Conservation (phyloP, 192 early-diverging fungal species). For the Coemansia sp. region DNA sequence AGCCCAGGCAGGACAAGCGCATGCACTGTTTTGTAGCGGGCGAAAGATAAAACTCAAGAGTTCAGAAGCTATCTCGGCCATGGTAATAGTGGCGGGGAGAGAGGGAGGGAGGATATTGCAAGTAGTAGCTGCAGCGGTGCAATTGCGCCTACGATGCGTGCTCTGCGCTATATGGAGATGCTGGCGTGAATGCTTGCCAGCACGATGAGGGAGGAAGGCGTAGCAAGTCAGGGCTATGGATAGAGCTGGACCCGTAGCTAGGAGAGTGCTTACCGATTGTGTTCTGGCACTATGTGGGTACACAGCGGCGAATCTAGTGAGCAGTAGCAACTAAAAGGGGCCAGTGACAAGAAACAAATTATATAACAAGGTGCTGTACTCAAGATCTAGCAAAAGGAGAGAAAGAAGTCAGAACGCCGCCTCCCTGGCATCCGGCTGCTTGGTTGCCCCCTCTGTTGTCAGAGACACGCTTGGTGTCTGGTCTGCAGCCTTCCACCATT, state of each 20-base stretch:
- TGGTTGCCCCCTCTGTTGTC: not conserved
- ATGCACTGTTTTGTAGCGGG: not conserved
- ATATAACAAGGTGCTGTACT: conserved; percentile 3
- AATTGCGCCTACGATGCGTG: not conserved
- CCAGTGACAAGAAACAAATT: not conserved
- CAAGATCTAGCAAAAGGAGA: not conserved
- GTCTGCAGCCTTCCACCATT: too few species aligned
- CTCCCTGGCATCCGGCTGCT: not conserved
- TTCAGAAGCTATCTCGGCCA: not conserved
- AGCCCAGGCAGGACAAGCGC: not conserved
- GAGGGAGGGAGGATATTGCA: not conserved
- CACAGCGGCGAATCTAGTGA: not conserved
- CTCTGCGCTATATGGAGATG: not conserved
- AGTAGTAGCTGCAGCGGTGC: not conserved
- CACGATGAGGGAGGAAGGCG: not conserved
- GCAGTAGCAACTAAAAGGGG: not conserved
- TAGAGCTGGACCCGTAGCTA: not conserved
- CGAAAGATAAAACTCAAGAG: not conserved
- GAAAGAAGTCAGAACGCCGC: not conserved
- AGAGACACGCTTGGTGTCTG: not conserved
- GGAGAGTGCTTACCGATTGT: conserved; percentile 4
- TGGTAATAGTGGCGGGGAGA: not conserved
- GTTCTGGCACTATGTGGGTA: not conserved
- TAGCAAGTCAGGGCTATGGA: not conserved
- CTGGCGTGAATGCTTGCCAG: not conserved